phyloP scores from a whole-genome alignment of 2,329 filamentous ascomycete genomes.

The Venturia pyrina region DNA sequence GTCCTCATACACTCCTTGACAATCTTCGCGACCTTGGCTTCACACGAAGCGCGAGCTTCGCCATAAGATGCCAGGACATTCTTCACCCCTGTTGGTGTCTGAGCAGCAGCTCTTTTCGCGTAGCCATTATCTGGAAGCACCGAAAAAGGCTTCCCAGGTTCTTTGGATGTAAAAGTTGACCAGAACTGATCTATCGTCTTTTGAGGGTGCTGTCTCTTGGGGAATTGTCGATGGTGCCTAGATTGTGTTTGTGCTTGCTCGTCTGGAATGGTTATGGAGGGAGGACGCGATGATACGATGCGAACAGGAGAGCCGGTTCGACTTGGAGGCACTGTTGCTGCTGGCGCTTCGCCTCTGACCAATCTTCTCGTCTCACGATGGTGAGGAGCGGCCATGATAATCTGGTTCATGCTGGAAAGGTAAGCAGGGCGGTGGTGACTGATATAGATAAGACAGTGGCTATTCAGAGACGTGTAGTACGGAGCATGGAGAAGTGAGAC shows the following conservation, averaged over 20 bases:
- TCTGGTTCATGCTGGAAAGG: neutral
- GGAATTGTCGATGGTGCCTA: constrained; percentile 1
- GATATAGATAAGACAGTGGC: neutral
- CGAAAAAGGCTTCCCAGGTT: constrained; percentile 61
- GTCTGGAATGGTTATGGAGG: neutral
- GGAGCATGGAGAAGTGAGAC: neutral
- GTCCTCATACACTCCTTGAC: constrained; percentile 57
- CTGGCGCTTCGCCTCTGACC: constrained; percentile 6
- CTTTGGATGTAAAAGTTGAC: constrained; percentile 57
- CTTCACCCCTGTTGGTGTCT: constrained; percentile 45
- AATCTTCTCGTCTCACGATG: neutral
- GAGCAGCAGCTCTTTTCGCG: constrained; percentile 44
- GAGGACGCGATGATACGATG: constrained; percentile 2
- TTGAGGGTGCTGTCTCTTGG: constrained; percentile 45
- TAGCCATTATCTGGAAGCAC: constrained; percentile 61
- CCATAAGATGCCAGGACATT: constrained; percentile 59
- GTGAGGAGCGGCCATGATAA: constrained; percentile 1
- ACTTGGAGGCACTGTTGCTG: constrained; percentile 6
- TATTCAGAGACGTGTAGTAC: neutral
- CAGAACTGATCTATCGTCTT: constrained; percentile 63
- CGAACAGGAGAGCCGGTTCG: constrained; percentile 3
- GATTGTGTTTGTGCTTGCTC: constrained; percentile 1
- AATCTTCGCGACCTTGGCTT: constrained; percentile 48
- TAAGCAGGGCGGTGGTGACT: neutral
- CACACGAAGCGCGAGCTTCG: constrained; percentile 59